phyloP scores from a whole-genome alignment of 2,329 filamentous ascomycete genomes.

The Metarhizium humberi region DNA sequence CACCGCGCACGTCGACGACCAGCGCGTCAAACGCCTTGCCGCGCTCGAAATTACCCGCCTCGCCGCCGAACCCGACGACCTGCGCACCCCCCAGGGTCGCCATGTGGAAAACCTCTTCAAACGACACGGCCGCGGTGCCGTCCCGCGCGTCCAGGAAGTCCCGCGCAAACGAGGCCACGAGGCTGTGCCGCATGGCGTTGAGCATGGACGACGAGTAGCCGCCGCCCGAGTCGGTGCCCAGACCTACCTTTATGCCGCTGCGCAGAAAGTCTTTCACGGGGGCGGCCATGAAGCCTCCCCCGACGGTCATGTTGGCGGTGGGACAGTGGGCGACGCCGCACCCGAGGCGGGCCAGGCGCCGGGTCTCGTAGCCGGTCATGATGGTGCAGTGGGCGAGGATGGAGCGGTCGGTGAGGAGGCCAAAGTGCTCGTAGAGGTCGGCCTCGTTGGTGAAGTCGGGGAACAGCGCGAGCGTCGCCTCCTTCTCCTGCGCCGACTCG shows the following conservation, averaged over 20 bases:
- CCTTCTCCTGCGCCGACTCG: slow-evolving; percentile 52
- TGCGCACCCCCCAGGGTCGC: slow-evolving; percentile 52
- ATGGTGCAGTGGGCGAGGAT: slow-evolving; percentile 61
- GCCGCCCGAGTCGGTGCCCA: slow-evolving; percentile 56
- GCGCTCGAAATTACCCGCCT: slow-evolving; percentile 45
- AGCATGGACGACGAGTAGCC: slow-evolving; percentile 53
- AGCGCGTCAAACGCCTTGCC: slow-evolving; percentile 57
- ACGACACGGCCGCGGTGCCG: slow-evolving; percentile 27
- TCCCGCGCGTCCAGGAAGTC: slow-evolving; percentile 34
- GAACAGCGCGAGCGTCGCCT: slow-evolving; percentile 44
- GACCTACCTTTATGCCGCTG: slow-evolving; percentile 52
- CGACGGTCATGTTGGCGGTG: slow-evolving; percentile 53
- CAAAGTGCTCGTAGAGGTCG: slow-evolving; percentile 48
- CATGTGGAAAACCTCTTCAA: slow-evolving; percentile 48
- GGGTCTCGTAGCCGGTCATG: slow-evolving; percentile 47
- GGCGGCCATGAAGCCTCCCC: slow-evolving; percentile 53
- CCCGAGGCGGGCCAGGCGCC: slow-evolving; percentile 31
- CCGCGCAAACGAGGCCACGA: slow-evolving; percentile 42
- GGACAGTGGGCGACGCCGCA: slow-evolving; percentile 59
- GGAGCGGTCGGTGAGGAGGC: slow-evolving; percentile 42
- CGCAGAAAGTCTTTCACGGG: slow-evolving; percentile 48
- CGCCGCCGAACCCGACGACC: slow-evolving; percentile 44
- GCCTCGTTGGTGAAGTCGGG: slow-evolving; percentile 46
- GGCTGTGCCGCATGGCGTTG: slow-evolving; percentile 47
- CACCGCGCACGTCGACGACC: slow-evolving; percentile 30